phyloP scores from a whole-genome alignment of 768 basidiomycete species.

The Rhizopogon salebrosus region DNA sequence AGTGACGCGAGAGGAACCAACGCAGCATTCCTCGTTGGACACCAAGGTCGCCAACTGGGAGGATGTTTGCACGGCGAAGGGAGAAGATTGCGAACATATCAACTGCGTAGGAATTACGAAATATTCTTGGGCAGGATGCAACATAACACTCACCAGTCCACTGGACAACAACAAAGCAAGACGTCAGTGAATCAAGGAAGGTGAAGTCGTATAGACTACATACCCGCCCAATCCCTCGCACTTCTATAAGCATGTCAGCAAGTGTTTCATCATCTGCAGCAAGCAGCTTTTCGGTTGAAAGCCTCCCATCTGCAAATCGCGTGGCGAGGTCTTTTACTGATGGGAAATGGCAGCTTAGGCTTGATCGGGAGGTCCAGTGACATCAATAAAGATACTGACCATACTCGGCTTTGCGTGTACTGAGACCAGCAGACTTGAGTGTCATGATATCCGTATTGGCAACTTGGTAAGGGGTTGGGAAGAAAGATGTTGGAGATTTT shows the following conservation, averaged over 20 bases:
- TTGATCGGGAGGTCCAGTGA: background rate
- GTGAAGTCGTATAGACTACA: constrained; percentile 14
- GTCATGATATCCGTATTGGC: constrained; percentile 49
- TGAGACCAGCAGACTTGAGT: constrained; percentile 72
- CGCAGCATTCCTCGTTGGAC: constrained; percentile 70
- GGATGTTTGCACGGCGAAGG: constrained; percentile 75
- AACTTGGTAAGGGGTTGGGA: constrained; percentile 72
- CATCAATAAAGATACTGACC: constrained; percentile 35
- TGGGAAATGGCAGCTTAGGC: background rate
- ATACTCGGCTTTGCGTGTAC: constrained; percentile 86
- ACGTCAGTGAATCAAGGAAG: background rate
- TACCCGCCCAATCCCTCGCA: constrained; percentile 75
- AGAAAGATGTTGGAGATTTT: constrained; percentile 37
- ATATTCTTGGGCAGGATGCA: background rate
- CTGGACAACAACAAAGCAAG: constrained; percentile 24
- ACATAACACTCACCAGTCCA: constrained; percentile 51
- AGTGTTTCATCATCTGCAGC: constrained; percentile 74
- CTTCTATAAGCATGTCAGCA: constrained; percentile 66
- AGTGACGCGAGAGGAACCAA: constrained; percentile 65
- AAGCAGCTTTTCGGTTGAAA: constrained; percentile 68
- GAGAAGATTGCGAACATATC: constrained; percentile 94
- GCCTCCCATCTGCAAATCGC: constrained; percentile 74
- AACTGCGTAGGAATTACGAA: constrained; percentile 36
- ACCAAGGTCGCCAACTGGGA: constrained; percentile 77
- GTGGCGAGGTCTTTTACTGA: constrained; percentile 74